Conservation (phyloP, 306 rosid species). For the Inga oerstediana region DNA sequence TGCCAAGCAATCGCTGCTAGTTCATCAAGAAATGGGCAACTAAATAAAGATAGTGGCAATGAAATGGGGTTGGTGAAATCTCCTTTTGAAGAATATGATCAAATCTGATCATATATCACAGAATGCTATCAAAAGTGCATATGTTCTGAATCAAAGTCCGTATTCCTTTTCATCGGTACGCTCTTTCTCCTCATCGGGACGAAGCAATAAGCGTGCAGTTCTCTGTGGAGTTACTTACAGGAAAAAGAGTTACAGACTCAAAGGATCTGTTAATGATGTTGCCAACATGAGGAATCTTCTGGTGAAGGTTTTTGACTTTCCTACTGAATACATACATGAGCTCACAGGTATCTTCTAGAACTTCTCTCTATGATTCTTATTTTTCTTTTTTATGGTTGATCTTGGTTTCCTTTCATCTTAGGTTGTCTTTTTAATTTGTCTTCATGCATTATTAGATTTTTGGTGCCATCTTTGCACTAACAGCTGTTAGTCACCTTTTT, state of each 20-base stretch:
- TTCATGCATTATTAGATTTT: neutral
- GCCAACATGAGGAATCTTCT: constrained; percentile 57
- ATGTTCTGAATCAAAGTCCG: neutral
- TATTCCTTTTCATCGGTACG: constrained; percentile 1
- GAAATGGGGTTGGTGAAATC: constrained; percentile 27
- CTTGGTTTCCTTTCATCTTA: neutral
- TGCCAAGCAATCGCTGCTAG: constrained; percentile 26
- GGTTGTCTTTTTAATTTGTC: neutral
- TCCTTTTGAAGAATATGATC: constrained; percentile 27
- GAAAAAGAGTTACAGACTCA: constrained; percentile 51
- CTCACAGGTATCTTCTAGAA: constrained; percentile 65
- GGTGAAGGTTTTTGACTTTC: constrained; percentile 43
- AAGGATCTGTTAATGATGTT: constrained; percentile 71
- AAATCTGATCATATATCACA: constrained; percentile 18
- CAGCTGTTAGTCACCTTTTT: neutral
- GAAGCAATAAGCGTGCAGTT: constrained; percentile 65
- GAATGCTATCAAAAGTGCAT: constrained; percentile 8
- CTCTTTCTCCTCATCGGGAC: constrained; percentile 11
- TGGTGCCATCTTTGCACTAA: neutral
- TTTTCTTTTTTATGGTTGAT: neutral
- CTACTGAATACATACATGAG: constrained; percentile 50
- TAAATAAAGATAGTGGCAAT: constrained; percentile 27
- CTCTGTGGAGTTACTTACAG: constrained; percentile 77
- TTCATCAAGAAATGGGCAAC: constrained; percentile 13
- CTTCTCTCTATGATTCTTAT: neutral